Evolutionary conservation across 495 filamentous ascomycete species (phyloP).

Genomic region (Pseudomonodictys pantanalensis): DNA sequence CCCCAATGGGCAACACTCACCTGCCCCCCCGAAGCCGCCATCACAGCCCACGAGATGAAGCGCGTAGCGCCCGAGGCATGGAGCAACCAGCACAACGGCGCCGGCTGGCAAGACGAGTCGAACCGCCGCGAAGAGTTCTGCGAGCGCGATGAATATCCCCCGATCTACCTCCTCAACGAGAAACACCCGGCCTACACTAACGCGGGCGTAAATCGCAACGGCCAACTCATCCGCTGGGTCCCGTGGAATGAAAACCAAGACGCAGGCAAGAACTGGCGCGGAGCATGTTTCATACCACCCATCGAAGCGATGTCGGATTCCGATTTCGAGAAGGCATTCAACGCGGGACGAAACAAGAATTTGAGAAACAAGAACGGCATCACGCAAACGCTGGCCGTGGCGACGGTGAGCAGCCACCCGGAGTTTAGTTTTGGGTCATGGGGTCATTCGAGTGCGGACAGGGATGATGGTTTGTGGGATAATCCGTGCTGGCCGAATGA

Average conservation of each 20-base stretch:
- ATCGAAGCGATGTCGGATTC: not conserved
- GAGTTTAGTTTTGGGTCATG: not conserved
- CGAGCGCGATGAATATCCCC: not conserved
- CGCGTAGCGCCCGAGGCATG: not conserved
- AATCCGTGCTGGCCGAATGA: not conserved
- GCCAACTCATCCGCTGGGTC: slow-evolving; percentile 2
- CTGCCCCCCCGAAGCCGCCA: not conserved
- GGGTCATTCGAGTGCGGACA: not conserved
- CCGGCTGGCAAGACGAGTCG: not conserved
- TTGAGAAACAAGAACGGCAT: not conserved
- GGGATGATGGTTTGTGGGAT: not conserved
- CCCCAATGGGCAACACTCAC: not conserved
- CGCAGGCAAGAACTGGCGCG: not conserved
- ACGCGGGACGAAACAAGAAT: not conserved
- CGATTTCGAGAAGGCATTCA: not conserved
- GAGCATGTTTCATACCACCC: not conserved
- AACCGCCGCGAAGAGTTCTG: not conserved
- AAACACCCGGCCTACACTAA: not conserved
- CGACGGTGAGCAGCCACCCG: too few species aligned
- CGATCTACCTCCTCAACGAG: not conserved
- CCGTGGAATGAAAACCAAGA: not conserved
- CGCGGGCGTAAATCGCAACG: not conserved
- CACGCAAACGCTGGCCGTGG: not conserved
- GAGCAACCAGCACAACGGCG: not conserved
- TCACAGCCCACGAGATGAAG: not conserved